Percentiles rank a stretch among this genome's conserved stretches.
phyloP scores from a whole-genome alignment of 139 green algal species.

The Desmodesmus armatus region DNA sequence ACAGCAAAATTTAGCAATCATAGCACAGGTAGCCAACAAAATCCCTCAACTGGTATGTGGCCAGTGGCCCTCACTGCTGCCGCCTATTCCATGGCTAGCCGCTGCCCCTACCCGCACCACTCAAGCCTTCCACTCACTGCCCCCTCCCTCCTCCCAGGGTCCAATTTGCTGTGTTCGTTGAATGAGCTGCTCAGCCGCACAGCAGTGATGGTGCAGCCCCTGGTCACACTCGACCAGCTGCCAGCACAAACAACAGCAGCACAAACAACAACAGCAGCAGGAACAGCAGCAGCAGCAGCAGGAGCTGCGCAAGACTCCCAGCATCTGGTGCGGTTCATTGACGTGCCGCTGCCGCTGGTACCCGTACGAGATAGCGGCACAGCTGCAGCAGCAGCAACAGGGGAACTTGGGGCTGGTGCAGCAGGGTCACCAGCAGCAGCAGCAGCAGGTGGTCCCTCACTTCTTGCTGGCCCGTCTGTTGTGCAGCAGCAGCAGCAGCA shows the following conservation, averaged over 20 bases:
- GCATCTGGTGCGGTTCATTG: conserved; percentile 17
- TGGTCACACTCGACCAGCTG: conserved; percentile 24
- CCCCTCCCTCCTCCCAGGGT: conserved; percentile 38
- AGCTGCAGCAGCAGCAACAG: conserved; percentile 22
- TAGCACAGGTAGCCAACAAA: background rate
- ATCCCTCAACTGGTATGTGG: conserved; percentile 18
- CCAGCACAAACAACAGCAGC: background rate
- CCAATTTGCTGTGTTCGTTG: conserved; percentile 76
- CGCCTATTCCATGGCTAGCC: background rate
- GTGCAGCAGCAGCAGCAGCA: conserved; percentile 19
- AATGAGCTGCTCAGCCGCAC: conserved; percentile 79
- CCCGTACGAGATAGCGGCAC: background rate
- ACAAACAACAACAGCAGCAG: background rate
- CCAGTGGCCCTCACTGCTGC: background rate
- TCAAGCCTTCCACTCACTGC: no score
- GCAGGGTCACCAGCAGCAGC: background rate
- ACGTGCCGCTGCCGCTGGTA: conserved; percentile 39
- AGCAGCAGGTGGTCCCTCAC: background rate
- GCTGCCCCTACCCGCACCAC: background rate
- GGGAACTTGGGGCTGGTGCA: background rate
- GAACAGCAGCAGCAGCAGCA: conserved; percentile 5
- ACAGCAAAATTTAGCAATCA: background rate
- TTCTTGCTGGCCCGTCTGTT: background rate
- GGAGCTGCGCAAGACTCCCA: no score
- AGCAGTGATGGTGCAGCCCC: conserved; percentile 83